Percentiles rank a stretch among this genome's conserved stretches.
Conservation (phyloP, 306 rosid species). For the Cucurbita ficifolia region DNA sequence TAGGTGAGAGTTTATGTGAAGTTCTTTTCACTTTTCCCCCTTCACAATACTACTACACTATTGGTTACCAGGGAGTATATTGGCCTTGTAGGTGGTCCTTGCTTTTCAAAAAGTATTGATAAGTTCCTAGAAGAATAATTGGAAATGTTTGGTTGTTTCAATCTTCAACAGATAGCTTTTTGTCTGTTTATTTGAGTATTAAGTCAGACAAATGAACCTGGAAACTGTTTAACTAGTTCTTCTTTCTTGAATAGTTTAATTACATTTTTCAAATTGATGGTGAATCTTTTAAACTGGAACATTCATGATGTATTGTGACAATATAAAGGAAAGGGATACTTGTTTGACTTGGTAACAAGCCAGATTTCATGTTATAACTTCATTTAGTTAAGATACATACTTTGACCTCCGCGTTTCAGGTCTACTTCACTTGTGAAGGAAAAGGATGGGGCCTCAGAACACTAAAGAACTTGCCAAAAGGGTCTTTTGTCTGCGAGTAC, state of each 20-base stretch:
- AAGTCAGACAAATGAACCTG: not conserved
- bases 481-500: slow-evolving; percentile 74
- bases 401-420: slow-evolving; percentile 29
- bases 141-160: not conserved
- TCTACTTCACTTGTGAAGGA: slow-evolving; percentile 47
- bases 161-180: not conserved
- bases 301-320: not conserved
- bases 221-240: not conserved
- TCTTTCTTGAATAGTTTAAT: not conserved
- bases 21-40: too few species aligned
- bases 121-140: too few species aligned
- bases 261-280: not conserved
- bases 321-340: not conserved
- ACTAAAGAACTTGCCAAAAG: slow-evolving; percentile 57
- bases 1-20: too few species aligned
- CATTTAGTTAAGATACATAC: not conserved
- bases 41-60: too few species aligned
- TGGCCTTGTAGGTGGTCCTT: too few species aligned
- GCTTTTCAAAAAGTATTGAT: too few species aligned
- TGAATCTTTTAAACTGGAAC: not conserved
- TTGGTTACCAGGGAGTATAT: too few species aligned
- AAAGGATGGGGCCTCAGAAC: slow-evolving; percentile 92
- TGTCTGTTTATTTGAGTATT: not conserved
- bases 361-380: not conserved
- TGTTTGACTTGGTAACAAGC: not conserved